Conservation (phyloP, 2,329 filamentous ascomycete species). For the Ophiostoma novo-ulmi region DNA sequence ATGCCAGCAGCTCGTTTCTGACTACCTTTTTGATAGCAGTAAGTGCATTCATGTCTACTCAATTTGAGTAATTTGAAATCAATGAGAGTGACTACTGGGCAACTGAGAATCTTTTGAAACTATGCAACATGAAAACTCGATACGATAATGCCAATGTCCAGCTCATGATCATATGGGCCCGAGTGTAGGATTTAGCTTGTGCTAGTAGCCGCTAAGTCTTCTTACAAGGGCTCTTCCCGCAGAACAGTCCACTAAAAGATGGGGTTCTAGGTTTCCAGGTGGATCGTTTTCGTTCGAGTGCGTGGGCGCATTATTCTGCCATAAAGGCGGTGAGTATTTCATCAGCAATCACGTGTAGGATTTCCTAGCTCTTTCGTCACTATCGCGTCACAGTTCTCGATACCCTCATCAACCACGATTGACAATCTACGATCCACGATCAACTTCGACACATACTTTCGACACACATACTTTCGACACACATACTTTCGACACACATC, state of each 20-base stretch:
- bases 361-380: constrained; percentile 3
- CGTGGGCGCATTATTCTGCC: not conserved
- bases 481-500: not conserved
- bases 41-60: not conserved
- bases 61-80: not conserved
- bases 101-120: not conserved
- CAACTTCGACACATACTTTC: not conserved
- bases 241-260: not conserved
- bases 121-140: not conserved
- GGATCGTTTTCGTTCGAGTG: not conserved
- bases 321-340: not conserved
- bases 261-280: not conserved
- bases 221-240: not conserved
- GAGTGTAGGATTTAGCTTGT: not conserved
- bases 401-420: not conserved
- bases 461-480: not conserved
- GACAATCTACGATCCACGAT: not conserved
- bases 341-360: not conserved
- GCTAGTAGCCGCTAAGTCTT: not conserved
- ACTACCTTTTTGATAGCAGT: not conserved
- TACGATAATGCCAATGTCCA: not conserved
- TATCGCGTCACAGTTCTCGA: not conserved
- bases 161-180: not conserved
- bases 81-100: not conserved
- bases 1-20: not conserved